Conservation (phyloP, 1,139 yeast genomes). For the Candida tunisiensis region DNA sequence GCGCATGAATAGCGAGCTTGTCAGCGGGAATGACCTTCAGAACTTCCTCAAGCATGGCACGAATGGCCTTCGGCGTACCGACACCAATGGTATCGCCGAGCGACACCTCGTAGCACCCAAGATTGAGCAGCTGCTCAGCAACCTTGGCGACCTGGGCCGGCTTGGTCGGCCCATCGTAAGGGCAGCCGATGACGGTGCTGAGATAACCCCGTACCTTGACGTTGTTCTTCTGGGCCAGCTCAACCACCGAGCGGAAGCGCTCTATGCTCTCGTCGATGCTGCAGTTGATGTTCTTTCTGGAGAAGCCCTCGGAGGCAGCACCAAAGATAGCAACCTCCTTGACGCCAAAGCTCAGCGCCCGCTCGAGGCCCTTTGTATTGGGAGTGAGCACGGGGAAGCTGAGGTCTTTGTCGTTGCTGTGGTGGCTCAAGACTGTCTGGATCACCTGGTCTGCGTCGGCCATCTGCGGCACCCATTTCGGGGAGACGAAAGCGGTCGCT, state of each 20-base stretch:
- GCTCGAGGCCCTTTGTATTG: slow-evolving; percentile 16
- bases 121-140: slow-evolving; percentile 12
- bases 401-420: slow-evolving; percentile 7
- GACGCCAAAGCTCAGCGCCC: slow-evolving; percentile 10
- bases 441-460: slow-evolving; percentile 11
- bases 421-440: slow-evolving; percentile 7
- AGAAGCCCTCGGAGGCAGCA: slow-evolving; percentile 20
- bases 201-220: slow-evolving; percentile 18
- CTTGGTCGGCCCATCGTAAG: slow-evolving; percentile 20
- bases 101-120: slow-evolving; percentile 21
- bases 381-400: slow-evolving; percentile 18
- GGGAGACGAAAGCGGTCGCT: slow-evolving; percentile 20
- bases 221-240: slow-evolving; percentile 10
- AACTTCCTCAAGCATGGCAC: slow-evolving; percentile 12
- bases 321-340: slow-evolving; percentile 20
- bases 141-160: slow-evolving; percentile 15
- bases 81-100: slow-evolving; percentile 22
- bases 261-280: slow-evolving; percentile 14
- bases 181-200: slow-evolving; percentile 20
- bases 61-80: slow-evolving; percentile 17
- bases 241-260: slow-evolving; percentile 12
- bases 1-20: slow-evolving; percentile 20
- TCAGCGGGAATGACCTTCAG: slow-evolving; percentile 11
- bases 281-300: slow-evolving; percentile 17
- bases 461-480: slow-evolving; percentile 23